Base-by-base conservation (phyloP, 768 basidiomycete species). In the Calocybe cyanea region DNA sequence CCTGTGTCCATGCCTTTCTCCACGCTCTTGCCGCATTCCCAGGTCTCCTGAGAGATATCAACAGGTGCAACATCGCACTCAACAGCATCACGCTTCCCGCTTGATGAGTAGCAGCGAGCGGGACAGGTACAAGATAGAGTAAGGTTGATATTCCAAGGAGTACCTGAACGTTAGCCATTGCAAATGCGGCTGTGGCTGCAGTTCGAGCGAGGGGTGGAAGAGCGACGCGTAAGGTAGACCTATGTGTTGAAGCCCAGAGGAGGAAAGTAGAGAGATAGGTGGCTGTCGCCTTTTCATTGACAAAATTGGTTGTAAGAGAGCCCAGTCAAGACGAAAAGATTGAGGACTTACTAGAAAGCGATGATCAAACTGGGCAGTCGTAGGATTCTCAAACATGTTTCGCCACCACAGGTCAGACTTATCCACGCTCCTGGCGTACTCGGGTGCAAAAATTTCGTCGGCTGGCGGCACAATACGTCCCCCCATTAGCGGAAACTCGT, bases 401-500 rank as follows among this genome's bases (percentile, higher is more conserved):
- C 96, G 75, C 92, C 92, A 95, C 86, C 87, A 94, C n/a, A 79
- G 60, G 58, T 96, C 92, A 1, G 79, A 80, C 51, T 77, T 71
- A 61, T 89, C 85, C 0, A 68, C 55, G 23, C 63, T 77, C 62
- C 83, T 81, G 6, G 92, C 80, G 62, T 96, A 98, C 6, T 72
- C 69, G 1, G 75, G 59, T 20, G 88, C 82, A 60, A 94, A 80
- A 19, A 99, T 76, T 63, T 98, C 96, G 30, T 84, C 78, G 6
- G 70, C 50, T 0, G 93, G 92, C 2, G 96, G 96, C 3, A 80
- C 77, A 13, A 97, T 63, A 13, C 82, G 76, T 6, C 87, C 93
- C 30, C 92, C 95, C 95, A 99, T 99, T 4, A 86, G 67, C 0
- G 96, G 96, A 69, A 96, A 99, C 60, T 98, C 95, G 60, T 99